Evolutionary conservation across 306 rosid species (phyloP).

Genomic region (Delonix regia): DNA sequence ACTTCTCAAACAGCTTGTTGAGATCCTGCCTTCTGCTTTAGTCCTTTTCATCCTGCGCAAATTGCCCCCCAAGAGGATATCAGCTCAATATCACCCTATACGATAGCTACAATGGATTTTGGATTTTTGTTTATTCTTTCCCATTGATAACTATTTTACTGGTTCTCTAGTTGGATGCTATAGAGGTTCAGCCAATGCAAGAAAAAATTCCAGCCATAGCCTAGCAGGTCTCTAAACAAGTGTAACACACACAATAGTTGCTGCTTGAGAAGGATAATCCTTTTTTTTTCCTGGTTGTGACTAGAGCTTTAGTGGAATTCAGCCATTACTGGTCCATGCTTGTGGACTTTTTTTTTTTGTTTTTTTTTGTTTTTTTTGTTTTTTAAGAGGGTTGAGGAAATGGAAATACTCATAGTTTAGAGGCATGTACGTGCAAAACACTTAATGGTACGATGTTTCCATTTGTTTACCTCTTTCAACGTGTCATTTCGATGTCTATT

Average conservation of each 20-base stretch:
- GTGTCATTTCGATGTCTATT: no score
- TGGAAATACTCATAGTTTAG: slow-evolving; percentile 29
- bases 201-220: slow-evolving; percentile 39
- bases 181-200: slow-evolving; percentile 41
- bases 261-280: slow-evolving; percentile 38
- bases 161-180: slow-evolving; percentile 36
- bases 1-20: slow-evolving; percentile 70
- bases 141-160: slow-evolving; percentile 27
- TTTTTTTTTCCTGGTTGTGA: slow-evolving; percentile 40
- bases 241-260: slow-evolving; percentile 39
- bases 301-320: slow-evolving; percentile 34
- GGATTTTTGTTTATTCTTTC: slow-evolving; percentile 41
- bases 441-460: neutral
- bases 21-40: slow-evolving; percentile 90
- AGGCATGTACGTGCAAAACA: slow-evolving; percentile 8
- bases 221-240: slow-evolving; percentile 31
- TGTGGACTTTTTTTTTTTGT: neutral
- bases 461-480: no score
- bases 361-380: neutral
- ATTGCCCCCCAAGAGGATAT: slow-evolving; percentile 93
- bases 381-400: neutral
- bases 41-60: slow-evolving; percentile 90
- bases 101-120: slow-evolving; percentile 46
- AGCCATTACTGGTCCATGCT: slow-evolving; percentile 9
- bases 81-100: slow-evolving; percentile 88